Conservation (phyloP, 257 asterid genomes). For the Nicotiana benthamiana region DNA sequence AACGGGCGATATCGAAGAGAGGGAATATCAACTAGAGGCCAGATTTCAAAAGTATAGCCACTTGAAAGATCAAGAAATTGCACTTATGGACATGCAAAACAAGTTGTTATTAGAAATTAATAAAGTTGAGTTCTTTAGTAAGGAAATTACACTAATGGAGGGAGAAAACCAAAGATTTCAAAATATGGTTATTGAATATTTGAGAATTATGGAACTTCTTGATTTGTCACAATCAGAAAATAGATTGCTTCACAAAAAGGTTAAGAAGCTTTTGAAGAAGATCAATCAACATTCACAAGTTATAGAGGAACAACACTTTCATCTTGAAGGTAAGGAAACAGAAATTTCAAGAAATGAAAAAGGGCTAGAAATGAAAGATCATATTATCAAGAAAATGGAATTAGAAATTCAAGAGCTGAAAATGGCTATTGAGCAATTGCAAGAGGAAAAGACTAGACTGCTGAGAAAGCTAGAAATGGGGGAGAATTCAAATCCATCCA, state of each 20-base stretch:
- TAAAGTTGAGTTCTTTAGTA: conserved; percentile 25
- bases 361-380: conserved; percentile 25
- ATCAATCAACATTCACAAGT: conserved; percentile 12
- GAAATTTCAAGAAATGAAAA: conserved; percentile 28
- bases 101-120: conserved; percentile 33
- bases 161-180: conserved; percentile 32
- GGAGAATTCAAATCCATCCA: conserved; percentile 21
- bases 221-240: conserved; percentile 34
- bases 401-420: conserved; percentile 33
- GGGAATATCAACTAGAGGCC: conserved; percentile 24
- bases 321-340: conserved; percentile 27
- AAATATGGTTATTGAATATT: conserved; percentile 19
- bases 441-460: conserved; percentile 25
- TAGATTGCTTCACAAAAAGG: conserved; percentile 30
- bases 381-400: conserved; percentile 26
- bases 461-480: conserved; percentile 21
- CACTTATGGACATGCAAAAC: conserved; percentile 33
- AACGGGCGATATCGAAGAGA: conserved; percentile 24
- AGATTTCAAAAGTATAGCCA: conserved; percentile 30
- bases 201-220: conserved; percentile 22
- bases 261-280: conserved; percentile 35
- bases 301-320: conserved; percentile 19
- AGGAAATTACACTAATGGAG: conserved; percentile 28
- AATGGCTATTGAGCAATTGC: conserved; percentile 16
- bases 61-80: conserved; percentile 35